Percentiles rank a stretch among this genome's conserved stretches.
Evolutionary conservation across 805 yeast species (phyloP).

Genomic region (Yarrowia bubula): DNA sequence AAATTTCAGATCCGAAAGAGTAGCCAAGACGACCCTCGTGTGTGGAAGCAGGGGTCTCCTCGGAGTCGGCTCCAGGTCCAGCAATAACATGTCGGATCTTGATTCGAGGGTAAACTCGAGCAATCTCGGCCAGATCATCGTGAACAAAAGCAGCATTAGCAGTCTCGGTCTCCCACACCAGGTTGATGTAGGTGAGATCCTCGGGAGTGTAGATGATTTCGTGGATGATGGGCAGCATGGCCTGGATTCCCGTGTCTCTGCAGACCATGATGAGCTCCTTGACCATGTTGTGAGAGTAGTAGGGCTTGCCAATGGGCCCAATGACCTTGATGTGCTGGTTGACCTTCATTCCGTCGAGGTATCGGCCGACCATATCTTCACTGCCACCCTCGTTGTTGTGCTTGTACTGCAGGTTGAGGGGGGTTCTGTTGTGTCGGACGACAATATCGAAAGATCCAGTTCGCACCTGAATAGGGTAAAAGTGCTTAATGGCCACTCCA

Average conservation of each 20-base stretch:
- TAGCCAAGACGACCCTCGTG: constrained; percentile 19
- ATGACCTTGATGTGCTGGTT: constrained; percentile 24
- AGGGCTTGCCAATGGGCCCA: constrained; percentile 25
- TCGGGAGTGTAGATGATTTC: constrained; percentile 22
- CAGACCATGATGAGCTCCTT: constrained; percentile 23
- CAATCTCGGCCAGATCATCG: constrained; percentile 19
- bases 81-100: neutral
- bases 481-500: constrained; percentile 22
- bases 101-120: constrained; percentile 23
- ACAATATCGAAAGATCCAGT: constrained; percentile 19
- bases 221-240: constrained; percentile 24
- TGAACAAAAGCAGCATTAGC: constrained; percentile 10
- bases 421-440: constrained; percentile 16
- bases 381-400: constrained; percentile 24
- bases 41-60: neutral
- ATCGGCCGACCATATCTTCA: constrained; percentile 25
- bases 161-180: constrained; percentile 19
- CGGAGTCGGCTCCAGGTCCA: neutral
- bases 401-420: constrained; percentile 20
- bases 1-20: neutral
- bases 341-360: constrained; percentile 24
- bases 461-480: constrained; percentile 23
- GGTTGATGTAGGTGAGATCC: constrained; percentile 16
- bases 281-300: constrained; percentile 18
- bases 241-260: constrained; percentile 16